phyloP scores from a whole-genome alignment of 371 early-diverging fungal species.

The Apophysomyces variabilis region DNA sequence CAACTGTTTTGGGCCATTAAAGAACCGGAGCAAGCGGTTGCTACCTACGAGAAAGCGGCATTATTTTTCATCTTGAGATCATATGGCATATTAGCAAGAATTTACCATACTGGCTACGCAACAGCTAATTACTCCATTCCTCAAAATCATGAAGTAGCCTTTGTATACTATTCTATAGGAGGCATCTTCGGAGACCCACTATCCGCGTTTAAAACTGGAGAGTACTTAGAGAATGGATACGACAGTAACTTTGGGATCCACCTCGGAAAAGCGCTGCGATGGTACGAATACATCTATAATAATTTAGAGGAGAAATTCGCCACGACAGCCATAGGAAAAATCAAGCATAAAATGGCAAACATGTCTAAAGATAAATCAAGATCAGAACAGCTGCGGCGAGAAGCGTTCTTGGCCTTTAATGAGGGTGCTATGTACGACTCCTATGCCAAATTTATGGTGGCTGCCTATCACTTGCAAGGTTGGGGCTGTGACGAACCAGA shows the following conservation, averaged over 20 bases:
- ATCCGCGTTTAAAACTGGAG: slow-evolving; percentile 21
- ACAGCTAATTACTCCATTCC: neutral
- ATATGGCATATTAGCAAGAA: no score
- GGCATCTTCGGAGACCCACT: slow-evolving; percentile 14
- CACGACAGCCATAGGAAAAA: slow-evolving; percentile 25
- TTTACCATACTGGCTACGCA: no score
- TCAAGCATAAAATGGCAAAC: slow-evolving; percentile 20
- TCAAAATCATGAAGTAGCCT: slow-evolving; percentile 20
- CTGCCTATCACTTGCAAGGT: slow-evolving; percentile 29
- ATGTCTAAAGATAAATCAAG: neutral
- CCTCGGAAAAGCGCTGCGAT: slow-evolving; percentile 17
- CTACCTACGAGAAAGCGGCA: no score
- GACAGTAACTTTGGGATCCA: slow-evolving; percentile 10
- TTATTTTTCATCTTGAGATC: no score
- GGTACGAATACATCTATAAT: slow-evolving; percentile 19
- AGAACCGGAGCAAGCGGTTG: no score
- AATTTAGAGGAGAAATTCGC: slow-evolving; percentile 17
- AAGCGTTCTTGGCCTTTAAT: slow-evolving; percentile 20
- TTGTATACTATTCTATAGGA: slow-evolving; percentile 21
- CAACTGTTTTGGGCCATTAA: no score
- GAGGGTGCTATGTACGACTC: neutral
- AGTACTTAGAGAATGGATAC: slow-evolving; percentile 24
- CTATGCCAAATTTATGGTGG: slow-evolving; percentile 27
- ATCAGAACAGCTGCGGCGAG: slow-evolving; percentile 3
- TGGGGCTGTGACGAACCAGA: slow-evolving; percentile 25